phyloP scores from a whole-genome alignment of 2,329 filamentous ascomycete species.

The Cladosporium sphaerospermum region DNA sequence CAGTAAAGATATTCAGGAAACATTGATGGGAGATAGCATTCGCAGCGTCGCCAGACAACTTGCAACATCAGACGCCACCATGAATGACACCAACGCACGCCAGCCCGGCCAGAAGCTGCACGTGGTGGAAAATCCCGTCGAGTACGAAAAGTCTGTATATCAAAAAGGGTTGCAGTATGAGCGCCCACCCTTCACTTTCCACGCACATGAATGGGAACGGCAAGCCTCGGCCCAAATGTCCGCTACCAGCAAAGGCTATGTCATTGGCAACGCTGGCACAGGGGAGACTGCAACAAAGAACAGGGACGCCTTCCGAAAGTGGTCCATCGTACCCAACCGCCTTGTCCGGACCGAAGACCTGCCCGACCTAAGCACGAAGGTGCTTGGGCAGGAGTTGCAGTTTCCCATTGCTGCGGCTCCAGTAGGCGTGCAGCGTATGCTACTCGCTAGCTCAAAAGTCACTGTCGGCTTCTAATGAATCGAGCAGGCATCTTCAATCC shows the following conservation, averaged over 20 bases:
- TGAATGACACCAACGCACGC: too few species aligned
- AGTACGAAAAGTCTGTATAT: conserved; percentile 29
- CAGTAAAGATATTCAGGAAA: too few species aligned
- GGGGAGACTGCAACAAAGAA: conserved; percentile 29
- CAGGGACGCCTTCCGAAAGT: conserved; percentile 10
- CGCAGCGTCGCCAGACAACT: too few species aligned
- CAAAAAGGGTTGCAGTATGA: conserved; percentile 29
- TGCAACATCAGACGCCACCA: too few species aligned
- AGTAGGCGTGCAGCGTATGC: conserved; percentile 8
- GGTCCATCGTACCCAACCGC: conserved; percentile 16
- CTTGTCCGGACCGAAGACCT: conserved; percentile 13
- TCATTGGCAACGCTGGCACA: conserved; percentile 29
- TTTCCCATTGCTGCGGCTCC: conserved; percentile 53
- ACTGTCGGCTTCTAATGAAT: too few species aligned
- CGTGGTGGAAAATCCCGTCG: conserved; percentile 10
- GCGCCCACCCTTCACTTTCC: conserved; percentile 30
- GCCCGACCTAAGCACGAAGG: conserved; percentile 16
- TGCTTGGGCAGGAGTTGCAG: conserved; percentile 17
- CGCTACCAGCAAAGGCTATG: conserved; percentile 30
- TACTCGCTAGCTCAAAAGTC: neutral
- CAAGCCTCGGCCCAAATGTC: conserved; percentile 26
- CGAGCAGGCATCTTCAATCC: conserved; percentile 17
- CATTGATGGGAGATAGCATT: too few species aligned
- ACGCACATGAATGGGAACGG: conserved; percentile 25
- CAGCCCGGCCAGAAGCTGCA: too few species aligned